A percentile compares a stretch with the other conserved stretches of the same genome.
phyloP scores from a whole-genome alignment of 2,329 filamentous ascomycete species.

The Colletotrichum acutatum region DNA sequence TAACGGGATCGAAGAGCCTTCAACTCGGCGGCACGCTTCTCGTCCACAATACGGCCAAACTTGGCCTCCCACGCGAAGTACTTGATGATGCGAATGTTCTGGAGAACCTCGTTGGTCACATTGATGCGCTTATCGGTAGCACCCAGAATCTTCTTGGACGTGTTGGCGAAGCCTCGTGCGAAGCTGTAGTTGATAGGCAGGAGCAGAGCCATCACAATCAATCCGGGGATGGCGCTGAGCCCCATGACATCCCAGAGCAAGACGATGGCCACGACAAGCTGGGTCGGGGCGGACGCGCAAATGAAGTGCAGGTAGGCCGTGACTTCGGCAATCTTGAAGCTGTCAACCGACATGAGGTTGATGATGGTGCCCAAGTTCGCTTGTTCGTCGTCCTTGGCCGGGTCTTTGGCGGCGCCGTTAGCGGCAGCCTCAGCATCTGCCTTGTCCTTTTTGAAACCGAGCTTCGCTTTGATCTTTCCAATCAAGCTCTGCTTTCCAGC shows the following conservation, averaged over 20 bases:
- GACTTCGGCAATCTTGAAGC: slow-evolving; percentile 96
- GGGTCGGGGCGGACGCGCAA: slow-evolving; percentile 90
- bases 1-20: slow-evolving; percentile 83
- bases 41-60: slow-evolving; percentile 86
- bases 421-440: slow-evolving; percentile 47
- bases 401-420: slow-evolving; percentile 47
- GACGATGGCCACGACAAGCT: slow-evolving; percentile 82
- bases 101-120: slow-evolving; percentile 94
- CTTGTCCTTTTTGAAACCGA: slow-evolving; percentile 66
- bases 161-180: slow-evolving; percentile 83
- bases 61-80: slow-evolving; percentile 98
- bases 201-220: slow-evolving; percentile 88
- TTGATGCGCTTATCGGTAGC: slow-evolving; percentile 97
- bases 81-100: slow-evolving; percentile 99
- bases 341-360: slow-evolving; percentile 99
- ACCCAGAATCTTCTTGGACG: slow-evolving; percentile 90
- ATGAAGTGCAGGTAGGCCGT: slow-evolving; percentile 96
- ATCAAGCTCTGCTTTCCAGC: slow-evolving; percentile 52
- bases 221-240: slow-evolving; percentile 91
- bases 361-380: slow-evolving; percentile 98
- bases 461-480: slow-evolving; percentile 63
- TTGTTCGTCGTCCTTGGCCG: slow-evolving; percentile 71
- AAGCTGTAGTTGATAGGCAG: slow-evolving; percentile 92
- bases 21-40: slow-evolving; percentile 85
- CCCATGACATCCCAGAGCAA: slow-evolving; percentile 93